Conservation (phyloP, 2,329 filamentous ascomycete species). For the Pseudogymnoascus sp. region DNA sequence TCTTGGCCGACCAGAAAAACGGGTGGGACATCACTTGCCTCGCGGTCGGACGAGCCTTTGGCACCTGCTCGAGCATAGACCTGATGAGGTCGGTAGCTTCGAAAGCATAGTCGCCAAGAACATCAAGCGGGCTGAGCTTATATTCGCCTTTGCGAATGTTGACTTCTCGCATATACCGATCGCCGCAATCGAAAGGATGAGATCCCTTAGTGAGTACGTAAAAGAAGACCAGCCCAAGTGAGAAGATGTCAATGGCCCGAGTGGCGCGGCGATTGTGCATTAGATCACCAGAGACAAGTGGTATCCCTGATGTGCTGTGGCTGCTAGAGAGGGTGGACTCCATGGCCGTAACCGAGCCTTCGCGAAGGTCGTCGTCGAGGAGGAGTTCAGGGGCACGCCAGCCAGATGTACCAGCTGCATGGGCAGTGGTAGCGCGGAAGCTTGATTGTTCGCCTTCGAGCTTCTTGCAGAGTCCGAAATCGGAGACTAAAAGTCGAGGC, state of each 20-base stretch:
- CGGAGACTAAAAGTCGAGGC: slow-evolving; percentile 87
- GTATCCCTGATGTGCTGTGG: slow-evolving; percentile 55
- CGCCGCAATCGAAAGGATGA: slow-evolving; percentile 91
- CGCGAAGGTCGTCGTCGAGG: slow-evolving; percentile 64
- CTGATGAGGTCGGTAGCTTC: slow-evolving; percentile 83
- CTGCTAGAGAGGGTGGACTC: slow-evolving; percentile 43
- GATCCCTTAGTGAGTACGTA: slow-evolving; percentile 91
- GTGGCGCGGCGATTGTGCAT: slow-evolving; percentile 73
- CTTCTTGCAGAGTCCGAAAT: slow-evolving; percentile 97
- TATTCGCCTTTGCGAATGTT: slow-evolving; percentile 91
- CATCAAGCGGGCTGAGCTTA: slow-evolving; percentile 63
- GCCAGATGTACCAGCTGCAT: slow-evolving; percentile 86
- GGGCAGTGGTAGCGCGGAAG: slow-evolving; percentile 87
- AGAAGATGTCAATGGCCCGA: slow-evolving; percentile 95
- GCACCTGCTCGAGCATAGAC: slow-evolving; percentile 62
- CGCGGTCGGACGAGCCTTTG: slow-evolving; percentile 60
- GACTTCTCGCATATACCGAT: slow-evolving; percentile 90
- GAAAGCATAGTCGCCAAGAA: slow-evolving; percentile 73
- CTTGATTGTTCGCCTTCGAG: slow-evolving; percentile 91
- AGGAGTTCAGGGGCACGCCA: slow-evolving; percentile 96
- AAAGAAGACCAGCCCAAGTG: slow-evolving; percentile 94
- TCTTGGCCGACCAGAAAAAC: slow-evolving; percentile 92
- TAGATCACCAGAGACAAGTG: slow-evolving; percentile 51
- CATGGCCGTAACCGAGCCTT: slow-evolving; percentile 38
- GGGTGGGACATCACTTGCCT: slow-evolving; percentile 81